A percentile compares a stretch with the other conserved stretches of the same genome.
These are phyloP conservation scores for Paramecium sonneborni DNA, from an alignment of 73 alveolate genomes.

Conservation along the genomic window DNA sequence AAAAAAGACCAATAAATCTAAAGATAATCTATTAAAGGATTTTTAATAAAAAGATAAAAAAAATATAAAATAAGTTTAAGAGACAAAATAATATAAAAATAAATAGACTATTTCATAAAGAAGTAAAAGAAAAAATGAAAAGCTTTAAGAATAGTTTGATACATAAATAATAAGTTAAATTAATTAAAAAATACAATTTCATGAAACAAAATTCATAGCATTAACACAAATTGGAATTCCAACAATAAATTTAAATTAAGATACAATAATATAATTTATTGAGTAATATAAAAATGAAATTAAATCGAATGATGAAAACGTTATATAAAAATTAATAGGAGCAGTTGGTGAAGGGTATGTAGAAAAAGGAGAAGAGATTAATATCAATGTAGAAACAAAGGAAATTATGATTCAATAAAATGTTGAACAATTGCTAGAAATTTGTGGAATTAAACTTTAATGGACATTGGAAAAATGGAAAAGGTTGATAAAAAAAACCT, in stretches of 20 bases:
- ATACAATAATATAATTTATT: not conserved
- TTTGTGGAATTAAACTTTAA: not conserved
- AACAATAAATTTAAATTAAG: not conserved
- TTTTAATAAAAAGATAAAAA: not conserved
- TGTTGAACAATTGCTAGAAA: not conserved
- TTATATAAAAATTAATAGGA: not conserved
- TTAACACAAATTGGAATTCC: not conserved
- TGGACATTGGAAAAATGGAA: not conserved
- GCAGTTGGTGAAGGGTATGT: not conserved
- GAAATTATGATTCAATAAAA: not conserved
- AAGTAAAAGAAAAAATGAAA: not conserved
- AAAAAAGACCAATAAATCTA: not conserved
- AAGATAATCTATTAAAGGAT: not conserved
- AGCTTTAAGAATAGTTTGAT: not conserved
- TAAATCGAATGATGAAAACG: not conserved
- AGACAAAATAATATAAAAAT: not conserved
- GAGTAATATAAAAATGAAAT: not conserved
- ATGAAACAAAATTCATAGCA: not conserved
- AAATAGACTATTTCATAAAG: not conserved
- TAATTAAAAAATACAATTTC: not conserved
- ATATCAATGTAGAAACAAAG: not conserved
- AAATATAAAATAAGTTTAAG: not conserved
- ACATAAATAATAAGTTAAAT: not conserved
- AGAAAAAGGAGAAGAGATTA: not conserved
- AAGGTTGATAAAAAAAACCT: not conserved